Conservation (phyloP, 805 yeast species). For the Wickerhamomyces ciferrii region DNA sequence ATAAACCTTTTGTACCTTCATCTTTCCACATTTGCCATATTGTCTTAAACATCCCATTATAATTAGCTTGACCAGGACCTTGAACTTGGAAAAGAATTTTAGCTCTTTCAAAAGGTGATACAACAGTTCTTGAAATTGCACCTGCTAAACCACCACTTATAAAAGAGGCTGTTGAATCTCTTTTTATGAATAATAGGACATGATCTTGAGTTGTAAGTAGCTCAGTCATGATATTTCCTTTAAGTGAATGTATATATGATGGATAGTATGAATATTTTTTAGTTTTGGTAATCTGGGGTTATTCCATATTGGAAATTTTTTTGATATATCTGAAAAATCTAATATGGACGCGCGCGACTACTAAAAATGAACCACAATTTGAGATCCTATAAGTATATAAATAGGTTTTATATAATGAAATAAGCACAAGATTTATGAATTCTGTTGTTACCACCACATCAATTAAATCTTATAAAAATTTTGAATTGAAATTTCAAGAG, state of each 20-base stretch:
- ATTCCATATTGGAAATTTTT: background rate
- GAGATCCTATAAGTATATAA: too few relatives aligned
- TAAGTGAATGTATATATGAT: too few relatives aligned
- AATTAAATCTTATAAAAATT: too few relatives aligned
- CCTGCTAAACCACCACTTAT: slow-evolving; percentile 77
- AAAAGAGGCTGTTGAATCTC: slow-evolving; percentile 57
- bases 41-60: slow-evolving; percentile 71
- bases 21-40: slow-evolving; percentile 75
- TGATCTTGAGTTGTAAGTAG: slow-evolving; percentile 1
- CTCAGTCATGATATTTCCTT: slow-evolving; percentile 1
- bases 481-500: too few relatives aligned
- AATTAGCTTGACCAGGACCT: slow-evolving; percentile 40
- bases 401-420: too few relatives aligned
- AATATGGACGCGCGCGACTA: too few relatives aligned
- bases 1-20: slow-evolving; percentile 88
- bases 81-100: slow-evolving; percentile 90
- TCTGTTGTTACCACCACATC: too few relatives aligned
- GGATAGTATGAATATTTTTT: too few relatives aligned
- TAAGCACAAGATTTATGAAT: too few relatives aligned
- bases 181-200: slow-evolving; percentile 21
- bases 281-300: background rate
- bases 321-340: too few relatives aligned
- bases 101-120: slow-evolving; percentile 92
- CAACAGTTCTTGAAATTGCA: slow-evolving; percentile 81
- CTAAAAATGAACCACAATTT: too few relatives aligned